A percentile compares a stretch with the other conserved stretches of the same genome.
Conservation (phyloP, 2,329 filamentous ascomycete species). For the Colletotrichum noveboracense region DNA sequence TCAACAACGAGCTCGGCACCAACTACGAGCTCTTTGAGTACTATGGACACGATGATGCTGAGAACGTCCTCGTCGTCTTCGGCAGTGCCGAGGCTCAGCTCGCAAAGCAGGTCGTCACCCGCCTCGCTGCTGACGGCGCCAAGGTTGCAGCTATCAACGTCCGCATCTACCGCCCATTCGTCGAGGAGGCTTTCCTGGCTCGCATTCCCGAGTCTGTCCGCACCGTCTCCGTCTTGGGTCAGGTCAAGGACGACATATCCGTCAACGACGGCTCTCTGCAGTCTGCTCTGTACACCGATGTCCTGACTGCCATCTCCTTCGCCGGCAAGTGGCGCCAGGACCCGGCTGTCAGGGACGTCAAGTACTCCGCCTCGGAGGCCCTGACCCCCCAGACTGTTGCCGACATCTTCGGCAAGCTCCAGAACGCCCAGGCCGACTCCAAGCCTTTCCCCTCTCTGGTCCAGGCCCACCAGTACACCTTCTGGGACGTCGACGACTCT, state of each 20-base stretch:
- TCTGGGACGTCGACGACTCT: constrained; percentile 90
- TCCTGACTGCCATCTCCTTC: constrained; percentile 84
- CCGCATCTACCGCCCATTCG: constrained; percentile 91
- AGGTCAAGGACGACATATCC: constrained; percentile 76
- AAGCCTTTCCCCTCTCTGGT: constrained; percentile 49
- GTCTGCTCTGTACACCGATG: constrained; percentile 91
- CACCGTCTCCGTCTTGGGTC: constrained; percentile 85
- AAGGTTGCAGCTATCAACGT: constrained; percentile 91
- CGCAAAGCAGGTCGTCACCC: constrained; percentile 78
- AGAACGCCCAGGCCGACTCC: constrained; percentile 57
- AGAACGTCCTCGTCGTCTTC: constrained; percentile 88
- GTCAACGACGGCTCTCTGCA: constrained; percentile 78
- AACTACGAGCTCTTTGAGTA: constrained; percentile 96
- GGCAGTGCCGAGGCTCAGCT: constrained; percentile 90
- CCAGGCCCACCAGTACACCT: constrained; percentile 81
- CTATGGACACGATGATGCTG: constrained; percentile 79
- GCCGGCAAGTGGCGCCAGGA: constrained; percentile 67
- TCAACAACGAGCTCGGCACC: constrained; percentile 93
- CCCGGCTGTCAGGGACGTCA: constrained; percentile 79
- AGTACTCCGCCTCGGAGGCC: constrained; percentile 76
- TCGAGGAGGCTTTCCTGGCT: constrained; percentile 91
- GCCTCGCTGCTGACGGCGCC: constrained; percentile 73
- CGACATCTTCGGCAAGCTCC: constrained; percentile 50
- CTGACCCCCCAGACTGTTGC: constrained; percentile 62
- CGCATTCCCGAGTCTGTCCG: constrained; percentile 77